phyloP scores from a whole-genome alignment of 164 flowering plant species.

The Kalanchoe fedtschenkoi region DNA sequence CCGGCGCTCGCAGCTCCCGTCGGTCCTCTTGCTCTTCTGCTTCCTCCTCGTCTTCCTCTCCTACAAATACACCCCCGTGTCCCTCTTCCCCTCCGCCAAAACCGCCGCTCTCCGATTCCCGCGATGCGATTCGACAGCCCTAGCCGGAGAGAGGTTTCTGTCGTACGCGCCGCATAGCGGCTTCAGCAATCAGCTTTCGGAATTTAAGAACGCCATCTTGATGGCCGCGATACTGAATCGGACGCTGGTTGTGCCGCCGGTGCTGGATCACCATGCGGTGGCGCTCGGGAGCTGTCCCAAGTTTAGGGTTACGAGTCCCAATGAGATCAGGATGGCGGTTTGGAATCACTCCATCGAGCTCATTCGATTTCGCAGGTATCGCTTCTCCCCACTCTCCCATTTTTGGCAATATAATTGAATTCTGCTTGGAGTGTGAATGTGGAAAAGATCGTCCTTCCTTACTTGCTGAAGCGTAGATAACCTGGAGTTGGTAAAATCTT shows the following conservation, averaged over 20 bases:
- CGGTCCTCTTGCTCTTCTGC: slow-evolving; percentile 10
- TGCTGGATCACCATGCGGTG: slow-evolving; percentile 87
- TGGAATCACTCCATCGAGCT: slow-evolving; percentile 67
- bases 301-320: slow-evolving; percentile 60
- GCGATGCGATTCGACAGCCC: slow-evolving; percentile 15
- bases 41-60: slow-evolving; percentile 21
- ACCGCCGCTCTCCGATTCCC: slow-evolving; percentile 10
- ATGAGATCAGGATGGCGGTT: slow-evolving; percentile 47
- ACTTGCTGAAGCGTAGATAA: too few species aligned
- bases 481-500: too few species aligned
- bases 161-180: slow-evolving; percentile 95
- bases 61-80: slow-evolving; percentile 16
- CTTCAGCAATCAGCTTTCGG: slow-evolving; percentile 89
- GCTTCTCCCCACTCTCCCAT: background rate
- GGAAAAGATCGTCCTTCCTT: too few species aligned
- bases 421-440: too few species aligned
- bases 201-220: slow-evolving; percentile 67
- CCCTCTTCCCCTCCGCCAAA: slow-evolving; percentile 12
- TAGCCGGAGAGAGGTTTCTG: slow-evolving; percentile 35
- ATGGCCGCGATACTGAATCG: slow-evolving; percentile 71
- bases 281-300: slow-evolving; percentile 93
- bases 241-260: slow-evolving; percentile 77
- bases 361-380: slow-evolving; percentile 43
- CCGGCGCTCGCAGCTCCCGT: slow-evolving; percentile 11
- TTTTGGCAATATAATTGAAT: background rate